Percentiles rank a stretch among this genome's conserved stretches.
Conservation (phyloP, 2,329 filamentous ascomycete genomes). For the Drechslera avenae region DNA sequence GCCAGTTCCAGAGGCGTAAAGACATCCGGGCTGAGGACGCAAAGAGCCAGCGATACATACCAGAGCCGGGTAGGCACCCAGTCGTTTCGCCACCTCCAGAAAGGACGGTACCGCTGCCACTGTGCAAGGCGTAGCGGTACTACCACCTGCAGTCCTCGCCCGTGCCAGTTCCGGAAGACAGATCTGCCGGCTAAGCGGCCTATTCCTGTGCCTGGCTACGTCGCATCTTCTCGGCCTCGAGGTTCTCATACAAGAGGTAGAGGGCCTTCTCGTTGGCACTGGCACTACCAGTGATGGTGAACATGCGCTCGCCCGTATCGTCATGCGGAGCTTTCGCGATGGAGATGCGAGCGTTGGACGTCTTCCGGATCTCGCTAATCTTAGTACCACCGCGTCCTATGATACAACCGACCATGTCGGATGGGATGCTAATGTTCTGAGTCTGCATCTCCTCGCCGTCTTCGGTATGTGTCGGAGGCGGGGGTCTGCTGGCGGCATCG, state of each 20-base stretch:
- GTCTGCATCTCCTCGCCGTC: conserved; percentile 98
- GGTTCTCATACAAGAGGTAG: conserved; percentile 96
- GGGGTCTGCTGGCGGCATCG: conserved; percentile 78
- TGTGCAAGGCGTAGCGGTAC: not conserved
- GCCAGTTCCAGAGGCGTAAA: conserved; percentile 4
- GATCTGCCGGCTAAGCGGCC: conserved; percentile 6
- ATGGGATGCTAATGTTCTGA: conserved; percentile 98
- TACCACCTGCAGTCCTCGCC: not conserved
- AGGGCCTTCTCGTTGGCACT: conserved; percentile 94
- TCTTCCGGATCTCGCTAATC: conserved; percentile 98
- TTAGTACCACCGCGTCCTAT: conserved; percentile 94
- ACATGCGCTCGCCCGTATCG: conserved; percentile 98
- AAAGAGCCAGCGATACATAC: conserved; percentile 1
- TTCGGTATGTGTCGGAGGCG: conserved; percentile 82
- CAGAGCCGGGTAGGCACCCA: conserved; percentile 5
- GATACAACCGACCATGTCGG: conserved; percentile 99
- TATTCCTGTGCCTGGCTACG: conserved; percentile 73
- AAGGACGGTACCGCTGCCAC: not conserved
- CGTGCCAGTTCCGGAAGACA: not conserved
- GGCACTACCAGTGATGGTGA: conserved; percentile 96
- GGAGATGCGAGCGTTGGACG: conserved; percentile 93
- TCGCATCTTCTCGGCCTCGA: conserved; percentile 98
- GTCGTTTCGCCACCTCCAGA: not conserved
- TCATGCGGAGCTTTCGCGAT: conserved; percentile 98
- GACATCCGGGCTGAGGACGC: conserved; percentile 5